Conservation (phyloP, 345 rosid genomes). For the Salix dunnii region DNA sequence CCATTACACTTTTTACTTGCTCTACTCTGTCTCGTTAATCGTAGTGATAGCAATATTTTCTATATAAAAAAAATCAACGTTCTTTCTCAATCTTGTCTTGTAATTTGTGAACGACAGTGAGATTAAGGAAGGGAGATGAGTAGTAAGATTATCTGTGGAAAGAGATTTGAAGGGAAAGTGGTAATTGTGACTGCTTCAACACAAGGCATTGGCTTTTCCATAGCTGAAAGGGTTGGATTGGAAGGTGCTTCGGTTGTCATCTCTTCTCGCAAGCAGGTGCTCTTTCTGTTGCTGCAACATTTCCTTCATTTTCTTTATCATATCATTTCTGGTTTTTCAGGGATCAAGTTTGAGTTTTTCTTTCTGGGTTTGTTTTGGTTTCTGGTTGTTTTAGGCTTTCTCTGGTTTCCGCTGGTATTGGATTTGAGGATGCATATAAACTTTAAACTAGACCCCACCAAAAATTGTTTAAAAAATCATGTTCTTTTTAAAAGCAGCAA, state of each 20-base stretch:
- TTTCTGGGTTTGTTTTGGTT: not conserved
- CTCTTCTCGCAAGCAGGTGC: conserved; percentile 74
- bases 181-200: conserved; percentile 93
- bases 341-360: not conserved
- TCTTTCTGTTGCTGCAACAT: not conserved
- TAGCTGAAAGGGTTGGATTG: conserved; percentile 68
- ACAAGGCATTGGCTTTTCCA: conserved; percentile 82
- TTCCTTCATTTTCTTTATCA: not conserved
- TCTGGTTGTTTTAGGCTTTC: too few relatives aligned
- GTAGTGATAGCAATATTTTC: too few relatives aligned
- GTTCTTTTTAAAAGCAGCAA: too few relatives aligned
- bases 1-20: too few relatives aligned
- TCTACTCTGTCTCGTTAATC: too few relatives aligned
- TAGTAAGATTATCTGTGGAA: conserved; percentile 20
- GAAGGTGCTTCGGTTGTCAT: conserved; percentile 74
- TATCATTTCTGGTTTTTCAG: not conserved
- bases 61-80: too few relatives aligned
- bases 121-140: not conserved
- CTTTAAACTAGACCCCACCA: too few relatives aligned
- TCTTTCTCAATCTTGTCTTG: not conserved
- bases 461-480: too few relatives aligned
- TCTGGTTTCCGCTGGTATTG: too few relatives aligned
- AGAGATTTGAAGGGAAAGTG: conserved; percentile 71
- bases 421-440: too few relatives aligned
- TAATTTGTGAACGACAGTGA: not conserved